Conservation (phyloP, 73 alveolate genomes). For the Durusdinium trenchii region DNA sequence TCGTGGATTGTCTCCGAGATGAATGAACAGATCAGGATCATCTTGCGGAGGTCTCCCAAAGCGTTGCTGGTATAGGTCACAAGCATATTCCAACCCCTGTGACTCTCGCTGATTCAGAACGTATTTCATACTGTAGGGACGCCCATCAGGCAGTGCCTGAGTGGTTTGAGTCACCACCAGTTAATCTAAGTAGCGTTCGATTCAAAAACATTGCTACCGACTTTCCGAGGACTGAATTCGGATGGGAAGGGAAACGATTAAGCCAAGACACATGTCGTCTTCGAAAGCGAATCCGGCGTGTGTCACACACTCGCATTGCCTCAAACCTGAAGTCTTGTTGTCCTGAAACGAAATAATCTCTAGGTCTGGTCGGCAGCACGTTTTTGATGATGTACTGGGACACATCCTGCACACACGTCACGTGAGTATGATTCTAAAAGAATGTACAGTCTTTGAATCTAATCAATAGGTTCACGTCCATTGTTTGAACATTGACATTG, state of each 20-base stretch:
- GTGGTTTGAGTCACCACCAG: too few species aligned
- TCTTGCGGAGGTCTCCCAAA: not conserved
- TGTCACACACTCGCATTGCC: not conserved
- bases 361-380: not conserved
- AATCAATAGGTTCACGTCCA: too few species aligned
- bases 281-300: too few species aligned
- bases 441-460: too few species aligned
- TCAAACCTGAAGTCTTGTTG: not conserved
- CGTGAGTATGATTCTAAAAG: too few species aligned
- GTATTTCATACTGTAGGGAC: not conserved
- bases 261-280: too few species aligned
- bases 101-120: not conserved
- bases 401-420: too few species aligned
- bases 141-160: too few species aligned
- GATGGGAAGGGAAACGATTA: too few species aligned
- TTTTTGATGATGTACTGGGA: not conserved
- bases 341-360: not conserved
- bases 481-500: too few species aligned
- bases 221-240: not conserved
- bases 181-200: too few species aligned
- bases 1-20: constrained; percentile 8
- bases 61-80: not conserved
- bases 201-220: not conserved
- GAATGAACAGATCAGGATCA: not conserved
- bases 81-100: not conserved